Percentiles rank a stretch among this genome's conserved stretches.
Evolutionary conservation across 75 land plant species (phyloP).

Genomic region (Cupressus sempervirens): DNA sequence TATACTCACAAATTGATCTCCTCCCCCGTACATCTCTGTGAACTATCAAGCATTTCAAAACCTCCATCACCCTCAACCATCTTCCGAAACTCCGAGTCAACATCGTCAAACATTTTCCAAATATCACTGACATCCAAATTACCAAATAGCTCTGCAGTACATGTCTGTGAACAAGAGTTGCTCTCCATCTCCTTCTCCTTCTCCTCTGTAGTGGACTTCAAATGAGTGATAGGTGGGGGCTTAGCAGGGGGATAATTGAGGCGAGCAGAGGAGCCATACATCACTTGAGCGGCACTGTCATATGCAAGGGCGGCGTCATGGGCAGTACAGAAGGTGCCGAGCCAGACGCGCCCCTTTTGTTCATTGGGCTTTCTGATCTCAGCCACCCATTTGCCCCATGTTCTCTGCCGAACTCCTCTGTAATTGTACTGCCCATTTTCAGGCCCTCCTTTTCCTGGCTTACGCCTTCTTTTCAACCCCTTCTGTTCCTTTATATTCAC

Average conservation of each 20-base stretch:
- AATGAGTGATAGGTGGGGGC: not conserved
- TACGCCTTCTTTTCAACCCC: conserved; percentile 26
- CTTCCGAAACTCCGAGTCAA: not conserved
- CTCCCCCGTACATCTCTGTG: too few relatives aligned
- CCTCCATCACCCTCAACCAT: not conserved
- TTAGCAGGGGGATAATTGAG: not conserved
- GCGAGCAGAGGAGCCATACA: conserved; percentile 28
- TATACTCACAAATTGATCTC: too few relatives aligned
- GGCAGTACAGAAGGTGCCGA: conserved; percentile 33
- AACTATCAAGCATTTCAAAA: too few relatives aligned
- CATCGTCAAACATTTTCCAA: too few relatives aligned
- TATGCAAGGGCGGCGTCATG: conserved; percentile 36
- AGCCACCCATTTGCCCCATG: conserved; percentile 39
- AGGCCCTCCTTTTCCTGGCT: conserved; percentile 36
- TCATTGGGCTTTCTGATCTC: conserved; percentile 32
- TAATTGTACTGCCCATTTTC: conserved; percentile 20
- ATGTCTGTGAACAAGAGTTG: too few relatives aligned
- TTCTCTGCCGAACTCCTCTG: conserved; percentile 29
- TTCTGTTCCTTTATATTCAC: not conserved
- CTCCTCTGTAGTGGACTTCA: not conserved
- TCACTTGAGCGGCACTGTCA: conserved; percentile 28
- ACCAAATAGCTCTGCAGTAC: too few relatives aligned
- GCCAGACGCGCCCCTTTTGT: conserved; percentile 36
- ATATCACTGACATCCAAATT: too few relatives aligned
- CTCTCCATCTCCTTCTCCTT: too few relatives aligned